phyloP scores from a whole-genome alignment of 495 filamentous ascomycete species.

The Lasiosphaeria hispida region DNA sequence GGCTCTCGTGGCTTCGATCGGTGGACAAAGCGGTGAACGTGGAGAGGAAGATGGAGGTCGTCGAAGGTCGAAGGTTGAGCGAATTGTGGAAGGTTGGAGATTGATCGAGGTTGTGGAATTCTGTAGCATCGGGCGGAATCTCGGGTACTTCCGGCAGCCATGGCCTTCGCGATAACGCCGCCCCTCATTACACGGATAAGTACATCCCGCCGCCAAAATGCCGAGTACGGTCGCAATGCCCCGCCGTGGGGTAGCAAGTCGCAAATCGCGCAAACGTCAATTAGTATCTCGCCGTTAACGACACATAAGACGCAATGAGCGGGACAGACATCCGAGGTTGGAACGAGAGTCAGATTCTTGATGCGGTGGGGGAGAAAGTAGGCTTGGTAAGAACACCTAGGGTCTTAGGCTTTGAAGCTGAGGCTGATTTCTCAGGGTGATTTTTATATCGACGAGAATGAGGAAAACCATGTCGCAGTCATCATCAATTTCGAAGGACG shows the following conservation, averaged over 20 bases:
- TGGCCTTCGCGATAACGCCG: too few relatives aligned
- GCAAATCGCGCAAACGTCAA: constrained; percentile 5
- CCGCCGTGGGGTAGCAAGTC: not conserved
- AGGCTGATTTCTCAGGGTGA: constrained; percentile 6
- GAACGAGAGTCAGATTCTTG: constrained; percentile 2
- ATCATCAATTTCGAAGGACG: constrained; percentile 4
- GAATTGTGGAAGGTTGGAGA: too few relatives aligned
- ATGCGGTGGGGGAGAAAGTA: constrained; percentile 1
- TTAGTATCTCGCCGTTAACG: constrained; percentile 1
- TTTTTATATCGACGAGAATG: not conserved
- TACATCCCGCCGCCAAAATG: too few relatives aligned
- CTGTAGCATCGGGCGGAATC: too few relatives aligned
- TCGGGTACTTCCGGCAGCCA: too few relatives aligned
- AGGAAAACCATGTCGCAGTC: constrained; percentile 1
- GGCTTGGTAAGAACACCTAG: constrained; percentile 4
- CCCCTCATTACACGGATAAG: too few relatives aligned
- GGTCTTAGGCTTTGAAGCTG: constrained; percentile 4
- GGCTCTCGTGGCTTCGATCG: too few relatives aligned
- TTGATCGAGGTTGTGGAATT: too few relatives aligned
- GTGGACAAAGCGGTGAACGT: too few relatives aligned
- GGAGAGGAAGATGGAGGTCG: too few relatives aligned
- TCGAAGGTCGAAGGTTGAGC: too few relatives aligned
- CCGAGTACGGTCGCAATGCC: too few relatives aligned
- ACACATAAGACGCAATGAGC: constrained; percentile 3
- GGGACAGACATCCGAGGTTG: constrained; percentile 2